Evolutionary conservation across 192 early-diverging fungal species (phyloP).

Genomic region (Backusella sp.): DNA sequence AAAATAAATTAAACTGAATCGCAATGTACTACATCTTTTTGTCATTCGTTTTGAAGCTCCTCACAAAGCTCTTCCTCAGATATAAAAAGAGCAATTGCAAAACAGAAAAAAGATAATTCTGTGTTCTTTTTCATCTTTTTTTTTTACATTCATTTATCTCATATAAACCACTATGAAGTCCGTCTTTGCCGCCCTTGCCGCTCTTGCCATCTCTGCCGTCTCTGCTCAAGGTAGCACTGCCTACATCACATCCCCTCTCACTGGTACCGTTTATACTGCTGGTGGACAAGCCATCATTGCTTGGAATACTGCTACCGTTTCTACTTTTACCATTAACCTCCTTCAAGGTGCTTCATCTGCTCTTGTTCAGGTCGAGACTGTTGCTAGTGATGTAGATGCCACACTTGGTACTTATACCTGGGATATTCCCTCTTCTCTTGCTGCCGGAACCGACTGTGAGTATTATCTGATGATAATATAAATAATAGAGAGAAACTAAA

Average conservation of each 20-base stretch:
- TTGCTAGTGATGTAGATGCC: slow-evolving; percentile 29
- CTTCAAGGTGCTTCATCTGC: slow-evolving; percentile 26
- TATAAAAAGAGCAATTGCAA: slow-evolving; percentile 5
- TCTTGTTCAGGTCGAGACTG: slow-evolving; percentile 23
- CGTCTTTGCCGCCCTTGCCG: slow-evolving; percentile 10
- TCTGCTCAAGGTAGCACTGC: slow-evolving; percentile 24
- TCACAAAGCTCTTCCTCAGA: not conserved
- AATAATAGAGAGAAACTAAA: not conserved
- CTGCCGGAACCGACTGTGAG: slow-evolving; percentile 25
- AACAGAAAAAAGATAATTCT: not conserved
- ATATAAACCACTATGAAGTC: slow-evolving; percentile 22
- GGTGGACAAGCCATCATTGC: slow-evolving; percentile 24
- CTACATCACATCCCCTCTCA: slow-evolving; percentile 30
- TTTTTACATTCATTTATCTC: slow-evolving; percentile 3
- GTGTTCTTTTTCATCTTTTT: not conserved
- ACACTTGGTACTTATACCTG: slow-evolving; percentile 24
- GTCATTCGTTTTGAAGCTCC: slow-evolving; percentile 3
- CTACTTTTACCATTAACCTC: slow-evolving; percentile 26
- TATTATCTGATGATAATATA: not conserved
- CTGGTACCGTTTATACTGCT: slow-evolving; percentile 26
- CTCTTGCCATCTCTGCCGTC: slow-evolving; percentile 14
- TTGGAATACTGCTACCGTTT: slow-evolving; percentile 25
- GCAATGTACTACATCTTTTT: not conserved
- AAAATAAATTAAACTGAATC: not conserved
- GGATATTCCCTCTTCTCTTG: slow-evolving; percentile 31